Conservation (phyloP, 208 protist species). For the Leishmania tarentolae region DNA sequence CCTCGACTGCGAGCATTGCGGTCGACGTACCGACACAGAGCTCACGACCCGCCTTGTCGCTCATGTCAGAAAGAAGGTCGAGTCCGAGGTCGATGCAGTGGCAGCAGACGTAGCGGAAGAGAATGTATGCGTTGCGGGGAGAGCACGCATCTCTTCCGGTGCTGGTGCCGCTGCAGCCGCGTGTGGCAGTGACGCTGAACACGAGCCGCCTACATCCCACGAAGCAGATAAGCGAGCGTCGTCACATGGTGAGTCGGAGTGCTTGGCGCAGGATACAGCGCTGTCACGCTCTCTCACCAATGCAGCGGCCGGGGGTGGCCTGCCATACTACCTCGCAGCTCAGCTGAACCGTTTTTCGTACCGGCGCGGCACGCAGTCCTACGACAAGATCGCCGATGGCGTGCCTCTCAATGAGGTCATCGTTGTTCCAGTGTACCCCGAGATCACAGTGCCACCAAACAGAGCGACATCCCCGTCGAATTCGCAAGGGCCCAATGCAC, state of each 20-base stretch:
- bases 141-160: background rate
- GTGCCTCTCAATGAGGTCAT: conserved; percentile 63
- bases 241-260: background rate
- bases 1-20: conserved; percentile 53
- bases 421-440: conserved; percentile 32
- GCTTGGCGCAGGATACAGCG: background rate
- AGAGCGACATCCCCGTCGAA: background rate
- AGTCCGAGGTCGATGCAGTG: background rate
- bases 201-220: background rate
- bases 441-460: background rate
- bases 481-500: background rate
- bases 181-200: background rate
- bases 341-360: conserved; percentile 77
- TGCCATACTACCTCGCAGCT: conserved; percentile 53
- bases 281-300: no score
- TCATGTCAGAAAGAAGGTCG: background rate
- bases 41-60: conserved; percentile 46
- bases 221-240: background rate
- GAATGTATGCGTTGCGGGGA: background rate
- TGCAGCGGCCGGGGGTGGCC: conserved; percentile 25
- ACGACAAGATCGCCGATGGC: conserved; percentile 52
- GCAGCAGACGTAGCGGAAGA: background rate
- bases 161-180: background rate
- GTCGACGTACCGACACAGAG: conserved; percentile 33
- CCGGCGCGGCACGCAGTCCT: conserved; percentile 30